phyloP scores from a whole-genome alignment of 192 early-diverging fungal genomes.

The Diversispora eburnea region DNA sequence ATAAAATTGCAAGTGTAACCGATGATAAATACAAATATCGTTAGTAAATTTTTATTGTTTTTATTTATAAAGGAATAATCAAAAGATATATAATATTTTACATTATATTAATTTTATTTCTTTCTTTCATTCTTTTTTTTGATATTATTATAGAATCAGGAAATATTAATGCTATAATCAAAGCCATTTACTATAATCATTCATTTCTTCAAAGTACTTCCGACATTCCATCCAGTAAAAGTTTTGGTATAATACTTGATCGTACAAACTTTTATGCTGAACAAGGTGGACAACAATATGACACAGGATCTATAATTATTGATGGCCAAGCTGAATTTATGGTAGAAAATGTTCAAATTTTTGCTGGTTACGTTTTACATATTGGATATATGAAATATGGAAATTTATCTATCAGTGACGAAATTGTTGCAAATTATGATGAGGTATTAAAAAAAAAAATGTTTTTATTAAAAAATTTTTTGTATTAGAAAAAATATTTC shows the following conservation, averaged over 20 bases:
- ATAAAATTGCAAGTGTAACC: constrained; percentile 68
- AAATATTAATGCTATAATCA: constrained; percentile 69
- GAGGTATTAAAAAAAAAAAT: constrained; percentile 46
- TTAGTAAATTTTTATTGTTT: constrained; percentile 29
- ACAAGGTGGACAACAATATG: constrained; percentile 93
- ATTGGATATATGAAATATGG: constrained; percentile 93
- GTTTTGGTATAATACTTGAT: constrained; percentile 89
- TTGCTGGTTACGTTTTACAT: constrained; percentile 94
- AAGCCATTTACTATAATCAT: constrained; percentile 71
- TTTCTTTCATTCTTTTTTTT: no score
- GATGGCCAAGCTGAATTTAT: constrained; percentile 84
- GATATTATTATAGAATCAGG: constrained; percentile 41
- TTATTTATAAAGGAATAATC: background rate
- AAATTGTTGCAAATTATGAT: constrained; percentile 80
- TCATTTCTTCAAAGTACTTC: constrained; percentile 47
- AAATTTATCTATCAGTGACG: constrained; percentile 60
- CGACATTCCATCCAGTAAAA: constrained; percentile 48
- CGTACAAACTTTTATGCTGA: constrained; percentile 98
- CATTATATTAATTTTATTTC: background rate
- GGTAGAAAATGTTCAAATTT: constrained; percentile 90
- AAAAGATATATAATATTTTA: constrained; percentile 4
- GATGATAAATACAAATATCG: constrained; percentile 86
- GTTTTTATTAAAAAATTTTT: background rate
- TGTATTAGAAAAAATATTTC: background rate
- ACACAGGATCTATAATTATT: constrained; percentile 81